Evolutionary conservation across 2,329 filamentous ascomycete genomes (phyloP).

Genomic region (Talaromyces piceae): DNA sequence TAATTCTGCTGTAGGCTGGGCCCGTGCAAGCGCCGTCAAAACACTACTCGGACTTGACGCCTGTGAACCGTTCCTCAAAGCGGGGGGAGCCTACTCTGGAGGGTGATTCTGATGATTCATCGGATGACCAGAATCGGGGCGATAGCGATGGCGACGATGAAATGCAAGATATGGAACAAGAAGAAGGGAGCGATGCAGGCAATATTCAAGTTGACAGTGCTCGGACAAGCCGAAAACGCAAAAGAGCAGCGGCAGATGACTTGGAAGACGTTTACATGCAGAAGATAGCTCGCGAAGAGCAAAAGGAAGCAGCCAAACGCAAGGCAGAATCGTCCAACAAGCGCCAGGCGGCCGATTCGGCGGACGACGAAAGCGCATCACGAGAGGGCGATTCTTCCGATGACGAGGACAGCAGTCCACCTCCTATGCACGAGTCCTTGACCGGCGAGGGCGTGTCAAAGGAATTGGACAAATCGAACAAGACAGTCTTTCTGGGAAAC

Average conservation of each 20-base stretch:
- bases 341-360: constrained; percentile 49
- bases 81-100: neutral
- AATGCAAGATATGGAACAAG: constrained; percentile 36
- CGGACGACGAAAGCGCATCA: constrained; percentile 27
- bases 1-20: constrained; percentile 24
- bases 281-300: constrained; percentile 36
- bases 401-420: constrained; percentile 21
- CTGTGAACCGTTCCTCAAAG: constrained; percentile 15
- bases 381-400: constrained; percentile 17
- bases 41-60: constrained; percentile 18
- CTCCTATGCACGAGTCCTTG: constrained; percentile 35
- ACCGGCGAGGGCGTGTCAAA: constrained; percentile 27
- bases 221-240: constrained; percentile 42
- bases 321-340: constrained; percentile 30
- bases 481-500: constrained; percentile 90
- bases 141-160: constrained; percentile 30
- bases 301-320: constrained; percentile 27
- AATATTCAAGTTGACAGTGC: constrained; percentile 15
- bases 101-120: constrained; percentile 18
- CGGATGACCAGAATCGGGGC: constrained; percentile 27
- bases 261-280: constrained; percentile 40
- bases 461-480: constrained; percentile 75
- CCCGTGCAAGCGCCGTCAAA: constrained; percentile 32
- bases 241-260: constrained; percentile 45
- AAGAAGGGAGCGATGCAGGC: constrained; percentile 37